Evolutionary conservation across 148 eudicot genomes (phyloP).

Genomic region (Dysphania ambrosioides): DNA sequence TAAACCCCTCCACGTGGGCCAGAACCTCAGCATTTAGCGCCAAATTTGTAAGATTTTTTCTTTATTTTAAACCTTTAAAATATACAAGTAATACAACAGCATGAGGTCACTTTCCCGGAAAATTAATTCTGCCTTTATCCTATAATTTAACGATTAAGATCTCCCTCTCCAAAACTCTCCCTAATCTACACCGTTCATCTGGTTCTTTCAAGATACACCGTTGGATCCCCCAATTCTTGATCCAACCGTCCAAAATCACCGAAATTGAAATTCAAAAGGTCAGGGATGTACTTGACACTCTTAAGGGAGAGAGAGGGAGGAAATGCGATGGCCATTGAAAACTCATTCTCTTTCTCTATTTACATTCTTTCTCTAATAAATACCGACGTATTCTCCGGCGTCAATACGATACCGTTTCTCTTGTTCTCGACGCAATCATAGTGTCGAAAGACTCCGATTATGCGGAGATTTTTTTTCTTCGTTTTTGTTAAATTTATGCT

Average conservation of each 20-base stretch:
- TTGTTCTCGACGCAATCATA: not conserved
- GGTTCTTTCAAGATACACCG: slow-evolving; percentile 23
- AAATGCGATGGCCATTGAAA: slow-evolving; percentile 10
- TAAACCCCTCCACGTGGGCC: slow-evolving; percentile 13
- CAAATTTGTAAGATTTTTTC: slow-evolving; percentile 19
- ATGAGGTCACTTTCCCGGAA: slow-evolving; percentile 34
- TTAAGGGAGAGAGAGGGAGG: not conserved
- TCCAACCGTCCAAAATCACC: slow-evolving; percentile 22
- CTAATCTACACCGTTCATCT: slow-evolving; percentile 20
- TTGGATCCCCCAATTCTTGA: slow-evolving; percentile 1
- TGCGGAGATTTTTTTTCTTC: not conserved
- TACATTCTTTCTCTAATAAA: not conserved
- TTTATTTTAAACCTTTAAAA: slow-evolving; percentile 3
- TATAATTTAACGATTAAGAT: slow-evolving; percentile 16
- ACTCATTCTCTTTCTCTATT: not conserved
- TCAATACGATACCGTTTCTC: slow-evolving; percentile 1
- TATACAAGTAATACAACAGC: not conserved
- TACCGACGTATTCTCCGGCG: slow-evolving; percentile 10
- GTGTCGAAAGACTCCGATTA: not conserved
- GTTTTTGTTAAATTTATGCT: no score
- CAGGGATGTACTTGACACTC: not conserved
- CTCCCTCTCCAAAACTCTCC: not conserved
- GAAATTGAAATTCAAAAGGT: slow-evolving; percentile 42
- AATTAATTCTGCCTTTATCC: not conserved
- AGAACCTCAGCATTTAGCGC: slow-evolving; percentile 14